Evolutionary conservation across 2,329 filamentous ascomycete genomes (phyloP).

Genomic region (Microcera coccophila): DNA sequence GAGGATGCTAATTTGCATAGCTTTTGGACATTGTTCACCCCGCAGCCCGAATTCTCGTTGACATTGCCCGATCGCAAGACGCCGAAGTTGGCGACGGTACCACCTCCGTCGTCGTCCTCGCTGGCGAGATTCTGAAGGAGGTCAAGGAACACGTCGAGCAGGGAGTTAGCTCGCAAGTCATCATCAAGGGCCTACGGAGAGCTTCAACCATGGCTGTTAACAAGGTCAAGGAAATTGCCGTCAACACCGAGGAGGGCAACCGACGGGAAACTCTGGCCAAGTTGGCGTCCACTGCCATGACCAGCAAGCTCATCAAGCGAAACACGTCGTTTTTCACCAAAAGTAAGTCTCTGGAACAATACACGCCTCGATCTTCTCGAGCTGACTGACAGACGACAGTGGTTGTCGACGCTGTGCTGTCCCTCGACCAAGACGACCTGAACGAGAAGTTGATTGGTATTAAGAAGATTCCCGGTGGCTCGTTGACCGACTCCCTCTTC

Average conservation of each 20-base stretch:
- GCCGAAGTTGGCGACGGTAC: constrained; percentile 98
- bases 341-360: constrained; percentile 67
- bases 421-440: constrained; percentile 92
- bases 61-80: constrained; percentile 98
- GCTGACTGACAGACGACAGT: constrained; percentile 52
- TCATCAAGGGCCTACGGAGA: constrained; percentile 91
- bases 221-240: constrained; percentile 96
- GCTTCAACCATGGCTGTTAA: constrained; percentile 90
- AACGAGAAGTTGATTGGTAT: constrained; percentile 97
- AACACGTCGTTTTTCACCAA: constrained; percentile 97
- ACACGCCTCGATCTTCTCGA: neutral
- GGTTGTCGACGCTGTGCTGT: constrained; percentile 95
- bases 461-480: constrained; percentile 97
- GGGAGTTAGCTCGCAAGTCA: constrained; percentile 93
- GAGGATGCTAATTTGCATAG: constrained; percentile 39
- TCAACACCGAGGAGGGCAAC: constrained; percentile 77
- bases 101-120: constrained; percentile 92
- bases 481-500: constrained; percentile 91
- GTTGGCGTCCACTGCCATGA: constrained; percentile 94
- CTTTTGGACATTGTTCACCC: constrained; percentile 98
- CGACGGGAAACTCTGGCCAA: constrained; percentile 84
- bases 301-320: constrained; percentile 97
- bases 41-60: constrained; percentile 92
- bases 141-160: constrained; percentile 94
- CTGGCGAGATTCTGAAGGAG: constrained; percentile 97